phyloP scores from a whole-genome alignment of 495 filamentous ascomycete genomes.

The Talaromyces ruber region DNA sequence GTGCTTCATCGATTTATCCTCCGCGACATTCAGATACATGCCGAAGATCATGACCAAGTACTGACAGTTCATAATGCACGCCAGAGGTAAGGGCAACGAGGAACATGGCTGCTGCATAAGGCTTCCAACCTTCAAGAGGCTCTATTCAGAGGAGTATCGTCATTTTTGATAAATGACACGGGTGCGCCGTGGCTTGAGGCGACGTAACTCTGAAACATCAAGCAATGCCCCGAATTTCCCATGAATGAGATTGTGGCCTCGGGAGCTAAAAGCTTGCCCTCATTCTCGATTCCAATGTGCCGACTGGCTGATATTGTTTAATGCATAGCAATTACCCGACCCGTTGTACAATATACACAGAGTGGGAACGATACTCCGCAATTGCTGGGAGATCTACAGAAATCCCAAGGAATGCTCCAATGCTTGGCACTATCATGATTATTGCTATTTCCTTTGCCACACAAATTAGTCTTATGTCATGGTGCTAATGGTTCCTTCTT shows the following conservation, averaged over 20 bases:
- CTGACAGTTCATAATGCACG: neutral
- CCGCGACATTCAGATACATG: neutral
- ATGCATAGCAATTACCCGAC: neutral
- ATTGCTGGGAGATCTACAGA: neutral
- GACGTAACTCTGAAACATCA: conserved; percentile 1
- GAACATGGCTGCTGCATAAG: too few species aligned
- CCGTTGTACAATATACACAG: neutral
- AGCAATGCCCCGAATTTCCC: neutral
- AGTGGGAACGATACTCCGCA: conserved; percentile 1
- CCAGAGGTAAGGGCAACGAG: neutral
- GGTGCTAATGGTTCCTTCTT: neutral
- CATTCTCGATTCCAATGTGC: neutral
- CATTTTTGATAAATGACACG: neutral
- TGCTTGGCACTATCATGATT: neutral
- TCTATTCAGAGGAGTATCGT: neutral
- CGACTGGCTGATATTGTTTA: neutral
- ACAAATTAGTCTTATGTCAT: neutral
- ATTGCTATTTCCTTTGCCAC: neutral
- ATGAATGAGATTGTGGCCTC: conserved; percentile 1
- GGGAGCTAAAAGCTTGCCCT: neutral
- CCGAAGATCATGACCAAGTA: neutral
- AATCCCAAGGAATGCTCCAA: neutral
- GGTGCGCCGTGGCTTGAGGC: neutral
- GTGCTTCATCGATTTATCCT: neutral
- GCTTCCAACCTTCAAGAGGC: neutral